Evolutionary conservation across 352 stramenopile genomes (phyloP), one percentile per base, ranked within the genome.

Genomic region (Aphanomyces euteiches): DNA sequence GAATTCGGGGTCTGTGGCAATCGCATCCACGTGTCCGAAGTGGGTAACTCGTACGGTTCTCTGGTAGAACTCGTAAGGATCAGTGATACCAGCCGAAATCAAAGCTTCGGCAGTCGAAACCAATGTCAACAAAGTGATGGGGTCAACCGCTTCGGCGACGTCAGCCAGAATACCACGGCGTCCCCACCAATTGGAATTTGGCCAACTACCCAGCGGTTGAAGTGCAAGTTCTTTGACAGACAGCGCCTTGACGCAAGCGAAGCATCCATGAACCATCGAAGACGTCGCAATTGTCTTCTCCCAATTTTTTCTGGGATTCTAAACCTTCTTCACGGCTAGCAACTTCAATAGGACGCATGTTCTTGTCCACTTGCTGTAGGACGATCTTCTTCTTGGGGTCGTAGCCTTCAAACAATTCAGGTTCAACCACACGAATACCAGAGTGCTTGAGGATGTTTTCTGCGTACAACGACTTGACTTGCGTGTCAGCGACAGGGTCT

Each of bases 31-130:
- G n/a, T n/a, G n/a, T n/a, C n/a, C n/a, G n/a, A n/a, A n/a, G n/a
- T n/a, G n/a, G n/a, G n/a, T n/a, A n/a, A n/a, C n/a, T n/a, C n/a
- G n/a, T n/a, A n/a, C n/a, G n/a, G n/a, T n/a, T n/a, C n/a, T n/a
- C n/a, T 93, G 79, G 75, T 96, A 96, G 65, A 96, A 90, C 78
- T 96, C 87, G 73, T 96, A 96, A 58, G 88, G 88, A 50, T 96
- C 87, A 5, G 86, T 93, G 70, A 96, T 72, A 74, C 88, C 87
- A 15, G 83, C 80, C 6, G 76, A 67, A 12, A 94, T 79, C 19
- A 96, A 84, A 4, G 88, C 78, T 19, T 96, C 88, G 74, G 92
- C 87, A 0, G 86, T 92, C 0, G 86, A 88, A 7, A 76, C 78
- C 6, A 95, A 63, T 5, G 78, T 79, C 67, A 87, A 95, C 40